Conservation (phyloP, 805 yeast species). For the Starmerella sp. region DNA sequence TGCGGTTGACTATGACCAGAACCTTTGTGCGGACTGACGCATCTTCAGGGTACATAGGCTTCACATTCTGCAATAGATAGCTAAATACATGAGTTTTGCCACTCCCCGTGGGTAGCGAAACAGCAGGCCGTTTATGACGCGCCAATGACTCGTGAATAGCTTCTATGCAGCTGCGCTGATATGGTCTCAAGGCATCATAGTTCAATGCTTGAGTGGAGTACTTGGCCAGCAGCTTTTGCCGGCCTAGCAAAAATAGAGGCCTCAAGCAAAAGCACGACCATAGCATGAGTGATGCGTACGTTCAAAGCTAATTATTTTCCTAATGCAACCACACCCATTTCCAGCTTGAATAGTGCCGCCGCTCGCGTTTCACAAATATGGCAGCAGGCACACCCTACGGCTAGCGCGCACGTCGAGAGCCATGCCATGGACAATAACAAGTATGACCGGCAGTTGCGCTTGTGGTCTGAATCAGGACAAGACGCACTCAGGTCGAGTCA, state of each 20-base stretch:
- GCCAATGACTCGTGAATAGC: conserved; percentile 41
- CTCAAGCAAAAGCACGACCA: not conserved
- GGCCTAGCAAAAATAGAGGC: not conserved
- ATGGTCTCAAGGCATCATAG: conserved; percentile 25
- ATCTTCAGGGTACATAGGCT: conserved; percentile 24
- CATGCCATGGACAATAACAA: conserved; percentile 19
- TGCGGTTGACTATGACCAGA: conserved; percentile 67
- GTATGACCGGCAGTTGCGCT: conserved; percentile 77
- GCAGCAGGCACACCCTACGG: not conserved
- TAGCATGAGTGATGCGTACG: not conserved
- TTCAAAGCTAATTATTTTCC: not conserved
- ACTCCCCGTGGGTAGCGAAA: conserved; percentile 85
- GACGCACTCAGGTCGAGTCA: conserved; percentile 42
- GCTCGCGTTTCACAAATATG: not conserved
- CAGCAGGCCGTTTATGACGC: conserved; percentile 54
- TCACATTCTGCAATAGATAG: conserved; percentile 25
- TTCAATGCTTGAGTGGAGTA: not conserved
- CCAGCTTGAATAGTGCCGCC: not conserved
- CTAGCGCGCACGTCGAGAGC: not conserved
- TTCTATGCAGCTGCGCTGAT: conserved; percentile 62
- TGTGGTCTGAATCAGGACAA: conserved; percentile 82
- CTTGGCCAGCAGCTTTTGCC: not conserved
- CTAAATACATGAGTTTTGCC: conserved; percentile 77
- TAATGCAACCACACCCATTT: not conserved
- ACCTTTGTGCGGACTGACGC: conserved; percentile 29